Base-by-base conservation (phyloP, 2,329 filamentous ascomycete species). In the Verticillium nubilum region DNA sequence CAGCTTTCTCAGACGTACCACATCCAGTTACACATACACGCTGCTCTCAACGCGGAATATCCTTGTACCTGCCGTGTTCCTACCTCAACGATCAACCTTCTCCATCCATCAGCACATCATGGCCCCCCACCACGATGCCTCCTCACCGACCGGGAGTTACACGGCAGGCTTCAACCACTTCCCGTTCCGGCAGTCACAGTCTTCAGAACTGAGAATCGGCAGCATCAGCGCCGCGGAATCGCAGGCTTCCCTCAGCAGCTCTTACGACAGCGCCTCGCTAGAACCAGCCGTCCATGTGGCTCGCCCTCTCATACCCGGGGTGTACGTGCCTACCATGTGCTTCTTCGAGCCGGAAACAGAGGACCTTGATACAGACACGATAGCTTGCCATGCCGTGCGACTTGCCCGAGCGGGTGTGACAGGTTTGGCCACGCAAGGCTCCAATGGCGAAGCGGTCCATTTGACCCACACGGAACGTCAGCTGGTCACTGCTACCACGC, bases 371-470 rank as follows among this genome's bases (percentile, higher is more conserved):
- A 78, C 82, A 13, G 73, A 77, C 35, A 83, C 85, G 42, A 86
- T 87, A 60, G 79, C 82, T 55, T 80, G 77, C 57, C 78, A 84
- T 69, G 86, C 88, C 37, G 82, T 90, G 57, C 85, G 86, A 67
- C 84, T 94, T n/a, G 90, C 89, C 54, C 80, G 86, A 67, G 84
- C 88, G 28, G 90, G 90, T 63, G 84, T 93, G 50, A 83, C 87
- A 17, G 89, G 90, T 23, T 80, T 94, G 54, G 88, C 89, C 55
- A 90, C 88, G 12, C 90, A 92, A 71, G 90, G 90, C 54, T 91
- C 88, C 69, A 94, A 94, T 69, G 90, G 90, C 67, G 91, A 95
- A 77, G 90, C 91, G 7, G 89, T 92, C 13, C 90, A 92, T 69
- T 81, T 94, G 33, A 86, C 86, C 52, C 87, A 87, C 66, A 77